Base-by-base conservation (phyloP, 1,139 yeast species). In the Geotrichum histeridarum region DNA sequence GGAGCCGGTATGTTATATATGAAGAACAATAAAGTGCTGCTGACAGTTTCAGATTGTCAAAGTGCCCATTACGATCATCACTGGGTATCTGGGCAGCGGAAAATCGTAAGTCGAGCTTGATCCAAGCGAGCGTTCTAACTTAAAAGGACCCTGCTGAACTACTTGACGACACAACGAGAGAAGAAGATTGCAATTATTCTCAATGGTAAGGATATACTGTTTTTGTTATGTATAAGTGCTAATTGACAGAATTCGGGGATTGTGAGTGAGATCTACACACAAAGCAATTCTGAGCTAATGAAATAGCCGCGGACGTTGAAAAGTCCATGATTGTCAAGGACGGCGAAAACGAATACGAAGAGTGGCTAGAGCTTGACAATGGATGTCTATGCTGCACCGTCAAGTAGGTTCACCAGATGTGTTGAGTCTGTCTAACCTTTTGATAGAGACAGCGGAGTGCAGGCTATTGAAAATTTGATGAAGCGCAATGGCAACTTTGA, bases 331-430 rank as follows among this genome's bases (percentile, higher is more conserved):
- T 95, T 0, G 84, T 93, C 11, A 78, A 83, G 60, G 87, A 85
- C 61, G 73, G 76, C 15, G 80, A 73, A 15, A 71, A 75, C 22
- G 68, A 65, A 45, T 85, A 87, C 51, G 88, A 90, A 64, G 98
- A 93, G 67, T 94, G 99, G 99, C 75, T 93, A 3, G 99, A 93
- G 69, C 73, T 93, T 33, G 97, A 96, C 1, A 93, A 93, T 67
- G 99, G 99, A 0, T 93, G 99, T 69, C 76, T 94, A 51, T 93
- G 99, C 67, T 93, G 99, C 64, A 87, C 98, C 0, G 95, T 94
- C 27, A 90, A 89, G 67, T 48, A 42, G 33, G 51, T 48, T 3
- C 5, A 9, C 22, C 15, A 27, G n/a, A 22, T 6, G 30, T 35
- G 6, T 22, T 11, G 15, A 8, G 12, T 15, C 17, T 30, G 39